phyloP scores from a whole-genome alignment of 306 rosid species.

The Castanea mollissima region DNA sequence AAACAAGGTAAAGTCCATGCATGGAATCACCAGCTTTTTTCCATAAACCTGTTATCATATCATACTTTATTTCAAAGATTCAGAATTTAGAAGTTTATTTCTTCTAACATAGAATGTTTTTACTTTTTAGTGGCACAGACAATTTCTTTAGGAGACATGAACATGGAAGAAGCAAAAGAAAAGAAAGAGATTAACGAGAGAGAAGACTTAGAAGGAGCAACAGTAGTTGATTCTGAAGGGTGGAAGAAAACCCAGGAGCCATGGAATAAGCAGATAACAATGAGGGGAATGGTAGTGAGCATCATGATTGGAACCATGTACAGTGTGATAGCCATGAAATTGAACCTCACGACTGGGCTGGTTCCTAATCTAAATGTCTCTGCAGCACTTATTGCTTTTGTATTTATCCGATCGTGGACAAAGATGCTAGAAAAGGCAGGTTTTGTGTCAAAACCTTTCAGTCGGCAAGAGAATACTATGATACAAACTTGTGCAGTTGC shows the following conservation, averaged over 20 bases:
- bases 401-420: slow-evolving; percentile 70
- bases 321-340: slow-evolving; percentile 84
- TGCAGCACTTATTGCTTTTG: slow-evolving; percentile 82
- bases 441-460: slow-evolving; percentile 67
- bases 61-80: too few relatives aligned
- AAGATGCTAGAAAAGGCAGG: slow-evolving; percentile 58
- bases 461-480: slow-evolving; percentile 90
- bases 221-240: neutral
- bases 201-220: slow-evolving; percentile 15
- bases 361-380: slow-evolving; percentile 85
- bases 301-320: slow-evolving; percentile 59
- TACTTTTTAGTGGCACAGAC: neutral
- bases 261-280: slow-evolving; percentile 76
- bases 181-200: slow-evolving; percentile 25
- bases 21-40: too few relatives aligned
- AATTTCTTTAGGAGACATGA: slow-evolving; percentile 10
- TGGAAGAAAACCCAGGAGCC: slow-evolving; percentile 24
- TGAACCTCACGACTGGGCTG: slow-evolving; percentile 85
- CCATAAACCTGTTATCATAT: too few relatives aligned
- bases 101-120: neutral
- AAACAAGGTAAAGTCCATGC: too few relatives aligned
- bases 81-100: neutral
- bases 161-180: slow-evolving; percentile 26
- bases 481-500: slow-evolving; percentile 92
- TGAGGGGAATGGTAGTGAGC: slow-evolving; percentile 77